Evolutionary conservation across 1,284 basidiomycete genomes (phyloP), one percentile per base, ranked within the genome.

Genomic region (Pseudozyma pruni): DNA sequence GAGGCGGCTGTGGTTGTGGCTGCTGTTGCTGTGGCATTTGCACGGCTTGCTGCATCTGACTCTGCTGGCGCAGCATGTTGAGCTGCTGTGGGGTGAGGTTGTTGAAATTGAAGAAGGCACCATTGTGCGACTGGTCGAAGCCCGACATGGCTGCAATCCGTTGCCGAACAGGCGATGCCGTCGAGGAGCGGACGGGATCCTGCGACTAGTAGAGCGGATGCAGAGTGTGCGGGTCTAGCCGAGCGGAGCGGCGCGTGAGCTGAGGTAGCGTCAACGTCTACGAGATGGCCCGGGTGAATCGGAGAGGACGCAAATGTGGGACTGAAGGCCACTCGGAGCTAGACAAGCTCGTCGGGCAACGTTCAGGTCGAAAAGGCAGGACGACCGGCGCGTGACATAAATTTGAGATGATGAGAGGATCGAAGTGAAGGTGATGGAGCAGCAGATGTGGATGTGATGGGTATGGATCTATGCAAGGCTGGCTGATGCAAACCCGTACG

Each of bases 41-140:
- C 8, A 50, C 64, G 34, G 40, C 46, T 46, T 61, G 57, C 53
- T 62, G 61, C 59, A 62, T 62, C 59, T 70, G 72, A 20, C 53
- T 63, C 48, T 69, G 70, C 46, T 69, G 57, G 23, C 70, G 69
- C 8, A 67, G 46, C 57, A 70, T 62, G 47, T 68, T 61, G 57
- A 70, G 56, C 52, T 63, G 54, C 41, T 72, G 69, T 14, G 69
- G 63, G 4, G 69, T 72, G 40, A 72, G 69, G 42, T 67, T 72
- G 63, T 67, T 58, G 38, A 72, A 64, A 45, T 61, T 61, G 54
- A 72, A 72, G 34, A 72, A 67, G 4, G 56, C 67, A 50, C 49
- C 57, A 40, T 66, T 64, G 44, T 62, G 54, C 46, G 67, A 49
- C 40, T 54, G 63, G 20, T 67, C 69, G 31, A 72, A 72, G 54